Conservation (phyloP, 441 rosid genomes). For the Isatis lusitanica region DNA sequence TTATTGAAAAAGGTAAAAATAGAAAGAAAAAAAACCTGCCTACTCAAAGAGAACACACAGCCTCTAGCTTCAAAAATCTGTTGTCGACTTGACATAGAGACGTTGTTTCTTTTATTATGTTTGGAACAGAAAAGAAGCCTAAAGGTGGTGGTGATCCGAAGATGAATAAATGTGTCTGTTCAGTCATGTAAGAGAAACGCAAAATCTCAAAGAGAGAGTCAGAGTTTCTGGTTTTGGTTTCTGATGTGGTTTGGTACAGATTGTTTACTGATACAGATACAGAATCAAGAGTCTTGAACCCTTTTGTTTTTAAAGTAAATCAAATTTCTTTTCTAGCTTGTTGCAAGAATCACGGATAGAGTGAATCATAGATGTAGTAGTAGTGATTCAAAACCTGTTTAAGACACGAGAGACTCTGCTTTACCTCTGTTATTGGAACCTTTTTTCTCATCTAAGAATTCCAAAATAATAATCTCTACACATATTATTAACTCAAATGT, state of each 20-base stretch:
- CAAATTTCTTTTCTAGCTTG: constrained; percentile 22
- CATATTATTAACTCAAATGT: too few species aligned
- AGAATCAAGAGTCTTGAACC: constrained; percentile 21
- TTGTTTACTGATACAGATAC: constrained; percentile 35
- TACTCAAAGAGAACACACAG: constrained; percentile 6
- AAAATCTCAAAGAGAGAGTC: background rate
- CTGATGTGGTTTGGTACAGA: constrained; percentile 29
- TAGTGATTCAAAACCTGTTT: background rate
- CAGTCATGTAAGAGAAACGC: constrained; percentile 56
- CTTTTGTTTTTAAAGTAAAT: constrained; percentile 8
- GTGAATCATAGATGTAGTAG: background rate
- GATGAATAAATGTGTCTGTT: constrained; percentile 80
- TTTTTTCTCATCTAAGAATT: too few species aligned
- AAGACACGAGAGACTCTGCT: constrained; percentile 4
- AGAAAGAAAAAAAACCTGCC: background rate
- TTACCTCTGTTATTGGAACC: background rate
- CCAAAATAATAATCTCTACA: too few species aligned
- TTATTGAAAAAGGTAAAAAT: constrained; percentile 63
- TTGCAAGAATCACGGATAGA: background rate
- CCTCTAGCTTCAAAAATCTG: constrained; percentile 18
- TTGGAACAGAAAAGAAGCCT: constrained; percentile 72
- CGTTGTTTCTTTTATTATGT: constrained; percentile 15
- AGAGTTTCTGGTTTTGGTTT: constrained; percentile 16
- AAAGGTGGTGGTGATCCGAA: constrained; percentile 47
- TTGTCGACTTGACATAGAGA: constrained; percentile 19